Conservation (phyloP, 805 yeast species). For the Clavispora asparagi region DNA sequence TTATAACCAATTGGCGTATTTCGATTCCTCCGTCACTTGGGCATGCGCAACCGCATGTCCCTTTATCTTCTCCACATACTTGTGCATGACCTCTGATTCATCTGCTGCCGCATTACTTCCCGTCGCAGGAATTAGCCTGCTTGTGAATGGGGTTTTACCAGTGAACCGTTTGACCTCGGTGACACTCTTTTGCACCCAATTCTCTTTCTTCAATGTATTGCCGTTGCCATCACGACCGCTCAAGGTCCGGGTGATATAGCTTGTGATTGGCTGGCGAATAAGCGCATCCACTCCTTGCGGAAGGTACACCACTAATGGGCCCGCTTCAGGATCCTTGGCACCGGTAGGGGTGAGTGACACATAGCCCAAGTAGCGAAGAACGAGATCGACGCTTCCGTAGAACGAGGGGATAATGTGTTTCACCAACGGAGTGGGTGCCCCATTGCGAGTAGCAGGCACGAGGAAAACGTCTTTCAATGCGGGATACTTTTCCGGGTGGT, state of each 20-base stretch:
- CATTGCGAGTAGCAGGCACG: slow-evolving; percentile 2
- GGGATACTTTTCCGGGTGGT: slow-evolving; percentile 21
- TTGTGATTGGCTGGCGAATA: slow-evolving; percentile 48
- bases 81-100: slow-evolving; percentile 1
- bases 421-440: slow-evolving; percentile 4
- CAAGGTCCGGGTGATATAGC: slow-evolving; percentile 33
- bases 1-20: slow-evolving; percentile 4
- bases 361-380: slow-evolving; percentile 61
- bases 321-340: slow-evolving; percentile 15
- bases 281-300: slow-evolving; percentile 53
- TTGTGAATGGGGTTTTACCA: slow-evolving; percentile 13
- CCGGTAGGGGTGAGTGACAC: slow-evolving; percentile 60
- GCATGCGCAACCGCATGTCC: neutral
- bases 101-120: neutral
- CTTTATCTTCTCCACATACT: neutral
- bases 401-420: slow-evolving; percentile 64
- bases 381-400: slow-evolving; percentile 59
- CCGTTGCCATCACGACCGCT: slow-evolving; percentile 24
- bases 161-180: slow-evolving; percentile 17
- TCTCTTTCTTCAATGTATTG: slow-evolving; percentile 18
- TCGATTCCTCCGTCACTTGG: neutral
- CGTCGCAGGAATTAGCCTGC: slow-evolving; percentile 4
- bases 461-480: slow-evolving; percentile 17
- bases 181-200: slow-evolving; percentile 14
- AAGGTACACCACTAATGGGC: slow-evolving; percentile 38